phyloP scores from a whole-genome alignment of 1,139 yeast species.

The Geotrichum carabidarum region DNA sequence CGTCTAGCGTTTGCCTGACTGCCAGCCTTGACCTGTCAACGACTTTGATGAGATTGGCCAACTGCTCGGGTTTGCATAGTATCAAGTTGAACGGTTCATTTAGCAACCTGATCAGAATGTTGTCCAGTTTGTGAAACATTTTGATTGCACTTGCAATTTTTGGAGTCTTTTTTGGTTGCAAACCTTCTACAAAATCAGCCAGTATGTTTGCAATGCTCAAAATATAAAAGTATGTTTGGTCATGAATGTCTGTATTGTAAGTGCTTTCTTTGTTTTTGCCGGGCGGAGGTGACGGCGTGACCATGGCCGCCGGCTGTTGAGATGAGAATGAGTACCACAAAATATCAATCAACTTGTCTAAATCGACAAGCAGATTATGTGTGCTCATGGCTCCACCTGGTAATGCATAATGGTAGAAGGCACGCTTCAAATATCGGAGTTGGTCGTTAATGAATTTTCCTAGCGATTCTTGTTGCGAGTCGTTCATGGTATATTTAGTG shows the following conservation, averaged over 20 bases:
- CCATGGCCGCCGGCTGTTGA: constrained; percentile 16
- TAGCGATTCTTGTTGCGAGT: constrained; percentile 7
- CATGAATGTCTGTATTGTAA: constrained; percentile 36
- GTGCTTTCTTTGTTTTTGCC: neutral
- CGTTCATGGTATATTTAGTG: neutral
- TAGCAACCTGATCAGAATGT: constrained; percentile 24
- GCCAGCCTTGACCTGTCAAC: neutral
- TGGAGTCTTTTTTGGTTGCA: constrained; percentile 12
- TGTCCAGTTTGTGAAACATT: constrained; percentile 25
- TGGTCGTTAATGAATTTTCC: constrained; percentile 10
- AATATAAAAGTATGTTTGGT: constrained; percentile 53
- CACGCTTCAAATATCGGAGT: constrained; percentile 8
- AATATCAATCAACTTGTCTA: constrained; percentile 47
- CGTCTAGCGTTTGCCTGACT: constrained; percentile 1
- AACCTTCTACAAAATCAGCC: constrained; percentile 46
- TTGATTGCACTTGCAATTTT: constrained; percentile 20
- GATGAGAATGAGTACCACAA: constrained; percentile 52
- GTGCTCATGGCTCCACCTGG: constrained; percentile 39
- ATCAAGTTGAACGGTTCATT: constrained; percentile 9
- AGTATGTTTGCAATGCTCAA: constrained; percentile 61
- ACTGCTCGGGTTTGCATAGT: neutral
- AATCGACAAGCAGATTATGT: constrained; percentile 44
- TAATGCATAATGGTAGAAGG: constrained; percentile 17
- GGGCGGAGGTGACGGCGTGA: neutral
- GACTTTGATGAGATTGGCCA: constrained; percentile 11